Evolutionary conservation across 1,284 basidiomycete species (phyloP).

Genomic region (Pseudozyma flocculosa): DNA sequence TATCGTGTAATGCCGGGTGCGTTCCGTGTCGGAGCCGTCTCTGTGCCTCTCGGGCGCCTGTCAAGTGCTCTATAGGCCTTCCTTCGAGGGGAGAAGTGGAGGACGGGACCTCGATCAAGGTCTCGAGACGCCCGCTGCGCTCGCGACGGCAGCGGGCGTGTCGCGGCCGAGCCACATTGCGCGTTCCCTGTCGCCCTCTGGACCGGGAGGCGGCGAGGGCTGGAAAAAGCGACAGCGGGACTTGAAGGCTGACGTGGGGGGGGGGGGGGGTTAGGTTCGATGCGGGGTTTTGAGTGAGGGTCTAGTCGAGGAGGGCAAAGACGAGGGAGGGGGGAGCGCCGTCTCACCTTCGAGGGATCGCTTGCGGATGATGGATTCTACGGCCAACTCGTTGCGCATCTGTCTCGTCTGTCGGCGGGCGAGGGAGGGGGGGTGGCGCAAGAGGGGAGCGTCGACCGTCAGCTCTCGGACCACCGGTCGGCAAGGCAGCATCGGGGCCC

Average conservation of each 20-base stretch:
- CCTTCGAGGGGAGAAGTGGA: too few species aligned
- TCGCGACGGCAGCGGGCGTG: slow-evolving; percentile 18
- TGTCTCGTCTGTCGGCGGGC: slow-evolving; percentile 13
- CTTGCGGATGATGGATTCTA: slow-evolving; percentile 46
- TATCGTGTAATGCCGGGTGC: too few species aligned
- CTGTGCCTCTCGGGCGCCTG: too few species aligned
- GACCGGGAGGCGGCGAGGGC: slow-evolving; percentile 8
- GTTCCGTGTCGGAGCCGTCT: too few species aligned
- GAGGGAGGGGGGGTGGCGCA: background rate
- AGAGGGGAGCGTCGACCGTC: slow-evolving; percentile 5
- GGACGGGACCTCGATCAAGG: background rate
- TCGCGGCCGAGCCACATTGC: slow-evolving; percentile 34
- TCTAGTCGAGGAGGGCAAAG: too few species aligned
- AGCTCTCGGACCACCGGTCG: too few species aligned
- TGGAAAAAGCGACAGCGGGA: slow-evolving; percentile 42
- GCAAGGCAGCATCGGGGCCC: too few species aligned
- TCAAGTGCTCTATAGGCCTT: too few species aligned
- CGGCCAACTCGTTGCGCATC: slow-evolving; percentile 47
- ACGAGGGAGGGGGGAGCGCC: too few species aligned
- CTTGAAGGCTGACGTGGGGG: slow-evolving; percentile 46
- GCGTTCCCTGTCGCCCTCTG: slow-evolving; percentile 32
- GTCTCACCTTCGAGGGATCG: slow-evolving; percentile 41
- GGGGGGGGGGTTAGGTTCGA: too few species aligned
- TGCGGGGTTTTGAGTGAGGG: too few species aligned
- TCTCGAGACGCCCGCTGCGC: slow-evolving; percentile 1